Base-by-base conservation (phyloP, 345 rosid species). In the Eucalyptus cloeziana region DNA sequence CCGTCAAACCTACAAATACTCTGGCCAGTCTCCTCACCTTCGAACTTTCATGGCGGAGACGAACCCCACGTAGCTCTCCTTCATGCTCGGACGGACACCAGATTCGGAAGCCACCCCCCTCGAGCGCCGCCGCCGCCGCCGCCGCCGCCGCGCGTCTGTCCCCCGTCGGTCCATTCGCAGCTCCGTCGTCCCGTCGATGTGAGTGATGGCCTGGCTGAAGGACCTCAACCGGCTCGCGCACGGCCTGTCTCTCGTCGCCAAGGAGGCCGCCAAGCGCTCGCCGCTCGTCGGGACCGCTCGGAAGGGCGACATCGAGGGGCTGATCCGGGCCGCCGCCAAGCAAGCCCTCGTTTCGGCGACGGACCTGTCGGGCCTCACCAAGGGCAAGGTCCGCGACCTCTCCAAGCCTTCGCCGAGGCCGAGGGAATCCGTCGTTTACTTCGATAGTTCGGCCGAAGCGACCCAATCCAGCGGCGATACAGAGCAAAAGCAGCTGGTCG, bases 341-440 rank as follows among this genome's bases (percentile, higher is more conserved):
- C 94, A 92, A 33, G 96, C 93, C 62, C 58, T 98, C 17, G 94
- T 96, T 47, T 91, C 97, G 31, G 97, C 95, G 91, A 95, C 98
- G 88, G 98, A 98, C 88, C 64, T 97, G 25, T 90, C 96, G n/a
- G 98, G 98, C 62, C 95, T 98, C 51, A 95, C 98, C 22, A 94
- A 91, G 88, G 99, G 99, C 44, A 94, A 92, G 81, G 94, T 92
- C 67, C 97, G 92, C 81, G 91, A 93, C 88, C 91, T 94, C 86
- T 91, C 97, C 5, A 89, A 60, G 27, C 94, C 94, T 89, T 87
- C 87, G 89, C 92, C 95, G 33, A 93, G 92, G 89, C 92, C 95
- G 33, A 93, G 92, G 87, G 96, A 93, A 50, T 95, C 95, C 83
- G 94, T 97, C 85, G 96, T 96, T 56, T 96, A 93, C 50, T 97